Evolutionary conservation across 768 basidiomycete species (phyloP), one percentile per base, ranked within the genome.

Genomic region (Stropharia rugosoannulata): DNA sequence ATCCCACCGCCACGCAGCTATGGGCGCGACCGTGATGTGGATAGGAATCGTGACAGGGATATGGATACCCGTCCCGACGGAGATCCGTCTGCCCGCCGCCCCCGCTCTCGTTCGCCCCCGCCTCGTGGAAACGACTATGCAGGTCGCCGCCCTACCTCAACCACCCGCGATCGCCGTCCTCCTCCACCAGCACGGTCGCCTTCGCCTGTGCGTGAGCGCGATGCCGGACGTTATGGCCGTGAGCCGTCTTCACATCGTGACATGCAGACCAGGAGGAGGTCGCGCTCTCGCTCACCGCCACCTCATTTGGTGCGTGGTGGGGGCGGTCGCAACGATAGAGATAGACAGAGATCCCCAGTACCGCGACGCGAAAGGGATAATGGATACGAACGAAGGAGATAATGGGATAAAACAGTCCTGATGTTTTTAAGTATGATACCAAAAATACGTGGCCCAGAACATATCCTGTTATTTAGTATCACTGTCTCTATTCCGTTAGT

Each of bases 221-320:
- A 47, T 5, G 7, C 36, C 7, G 42, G 43, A 35, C 42, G 52
- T 8, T 13, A 41, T 25, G 52, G 35, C 22, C 52, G 52, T 22
- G 37, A 48, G 48, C 65, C 63, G 12, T 64, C 68, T 29, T 67
- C 65, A 6, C 66, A 64, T 58, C 45, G 57, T 58, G 55, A 38
- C 55, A 54, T 11, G 56, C 18, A 54, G 1, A 46, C 36, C 10
- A 45, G 53, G 7, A 57, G 56, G 32, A 54, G 64, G 27, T 67
- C 66, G 15, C 61, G 65, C 49, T 66, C 70, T 12, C 61, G 65
- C 49, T 66, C 70, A 9, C 67, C 66, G 6, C 54, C 60, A 22
- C 60, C 57, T 22, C 55, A 55, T 46, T 35, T 61, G 44, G 19
- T 41, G 27, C 48, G 55, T 27, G 55, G 56, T 41, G 57, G 54